Base-by-base conservation (phyloP, 116 monocot genomes). In the Cymodocea nodosa region DNA sequence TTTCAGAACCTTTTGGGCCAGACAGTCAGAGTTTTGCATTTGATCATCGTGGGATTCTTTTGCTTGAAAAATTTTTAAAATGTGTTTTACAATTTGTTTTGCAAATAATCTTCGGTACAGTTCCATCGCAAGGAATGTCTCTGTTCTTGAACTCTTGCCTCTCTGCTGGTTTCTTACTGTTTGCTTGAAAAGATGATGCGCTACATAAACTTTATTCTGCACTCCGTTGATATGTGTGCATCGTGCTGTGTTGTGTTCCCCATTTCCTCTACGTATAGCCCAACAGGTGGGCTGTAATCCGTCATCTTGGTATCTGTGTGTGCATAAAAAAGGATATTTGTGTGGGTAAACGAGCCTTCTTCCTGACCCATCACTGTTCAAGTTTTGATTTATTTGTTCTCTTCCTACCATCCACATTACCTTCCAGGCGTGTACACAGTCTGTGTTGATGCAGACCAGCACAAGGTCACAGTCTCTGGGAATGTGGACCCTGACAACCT, bases 401-500 rank as follows among this genome's bases (percentile, higher is more conserved):
- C 18, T 48, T 50, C 57, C 18, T 51, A 17, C 37, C 6, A n/a
- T n/a, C 37, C 55, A 18, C 55, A 23, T 9, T 22, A 11, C 30
- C 16, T 15, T 15, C 14, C 66, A 89, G 89, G 94, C 40, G 94
- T 94, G 58, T 89, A 84, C 59, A 78, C 75, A 53, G 74, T 68
- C 18, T 63, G 49, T 24, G 74, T 89, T 36, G 89, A 89, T 65
- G 37, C 68, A 0, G 84, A 78, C 75, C 80, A 82, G 40, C 89
- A 86, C 53, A 94, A 89, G 68, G 89, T 94, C 52, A 79, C 77
- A 5, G 89, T 94, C 11, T 80, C 79, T 4, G 94, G 94, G 11
- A 86, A 94, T 61, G 80, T 94, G 8, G 77, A 72, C 8, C 73
- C 76, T 5, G 80, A 89, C 7, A 64, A 50, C 37, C 84, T 94